Conservation (phyloP, 306 rosid genomes). For the Castanopsis chinensis region DNA sequence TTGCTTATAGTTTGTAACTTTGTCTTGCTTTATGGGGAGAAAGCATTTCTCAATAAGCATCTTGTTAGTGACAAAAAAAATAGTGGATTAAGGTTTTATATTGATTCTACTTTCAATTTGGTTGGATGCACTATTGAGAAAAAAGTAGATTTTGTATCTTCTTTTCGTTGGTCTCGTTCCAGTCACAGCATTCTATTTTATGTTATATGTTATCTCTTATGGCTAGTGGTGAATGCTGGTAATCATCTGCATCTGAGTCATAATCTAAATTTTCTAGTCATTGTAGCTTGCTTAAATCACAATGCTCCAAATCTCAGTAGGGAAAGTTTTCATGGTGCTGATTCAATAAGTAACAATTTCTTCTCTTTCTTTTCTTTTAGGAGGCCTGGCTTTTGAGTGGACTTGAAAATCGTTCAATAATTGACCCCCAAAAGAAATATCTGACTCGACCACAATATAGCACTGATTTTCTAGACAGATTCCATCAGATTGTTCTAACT, state of each 20-base stretch:
- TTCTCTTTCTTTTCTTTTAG: slow-evolving; percentile 10
- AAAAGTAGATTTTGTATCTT: neutral
- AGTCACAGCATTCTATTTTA: neutral
- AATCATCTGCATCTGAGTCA: neutral
- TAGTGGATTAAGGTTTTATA: neutral
- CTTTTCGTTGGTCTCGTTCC: neutral
- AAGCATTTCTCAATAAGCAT: neutral
- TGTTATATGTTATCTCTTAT: neutral
- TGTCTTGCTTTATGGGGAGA: neutral
- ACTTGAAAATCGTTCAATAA: slow-evolving; percentile 30
- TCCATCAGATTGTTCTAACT: slow-evolving; percentile 30
- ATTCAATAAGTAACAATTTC: neutral
- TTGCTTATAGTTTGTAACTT: neutral
- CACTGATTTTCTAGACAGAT: slow-evolving; percentile 33
- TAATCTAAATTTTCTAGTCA: neutral
- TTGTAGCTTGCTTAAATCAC: neutral
- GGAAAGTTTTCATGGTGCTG: neutral
- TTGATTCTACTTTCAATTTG: neutral
- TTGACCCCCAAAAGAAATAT: slow-evolving; percentile 29
- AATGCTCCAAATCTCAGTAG: neutral
- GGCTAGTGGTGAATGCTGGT: neutral
- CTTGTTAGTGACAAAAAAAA: neutral
- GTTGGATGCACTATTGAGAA: neutral
- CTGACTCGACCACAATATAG: slow-evolving; percentile 12
- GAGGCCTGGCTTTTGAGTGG: slow-evolving; percentile 15